Percentiles rank a stretch among this genome's conserved stretches.
Evolutionary conservation across 176 grass and related monocot genomes (phyloP).

Genomic region (Oryza longistaminata): DNA sequence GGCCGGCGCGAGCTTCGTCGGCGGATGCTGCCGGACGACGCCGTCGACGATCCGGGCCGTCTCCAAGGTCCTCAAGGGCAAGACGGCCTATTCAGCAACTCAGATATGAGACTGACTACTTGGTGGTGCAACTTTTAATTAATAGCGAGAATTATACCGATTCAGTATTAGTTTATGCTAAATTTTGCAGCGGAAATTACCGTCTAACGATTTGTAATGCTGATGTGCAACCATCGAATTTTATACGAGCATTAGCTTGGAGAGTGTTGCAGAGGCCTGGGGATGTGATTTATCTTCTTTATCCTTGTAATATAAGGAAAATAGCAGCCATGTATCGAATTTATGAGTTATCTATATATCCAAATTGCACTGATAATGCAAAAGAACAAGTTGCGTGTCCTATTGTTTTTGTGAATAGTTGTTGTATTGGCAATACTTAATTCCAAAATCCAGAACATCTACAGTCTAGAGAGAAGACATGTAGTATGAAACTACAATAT

Average conservation of each 20-base stretch:
- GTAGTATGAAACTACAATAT: not conserved
- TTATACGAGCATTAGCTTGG: not conserved
- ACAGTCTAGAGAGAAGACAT: not conserved
- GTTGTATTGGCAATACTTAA: not conserved
- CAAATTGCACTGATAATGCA: not conserved
- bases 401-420: not conserved
- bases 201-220: not conserved
- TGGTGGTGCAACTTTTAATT: not conserved
- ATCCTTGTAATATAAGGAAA: not conserved
- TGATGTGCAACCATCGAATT: not conserved
- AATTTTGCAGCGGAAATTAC: not conserved
- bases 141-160: constrained; percentile 4
- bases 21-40: constrained; percentile 79
- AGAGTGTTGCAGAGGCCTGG: not conserved
- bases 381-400: not conserved
- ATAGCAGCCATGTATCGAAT: not conserved
- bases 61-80: constrained; percentile 56
- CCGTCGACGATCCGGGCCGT: constrained; percentile 65
- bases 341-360: not conserved
- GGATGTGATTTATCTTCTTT: not conserved
- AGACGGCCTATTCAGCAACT: not conserved
- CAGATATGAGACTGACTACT: not conserved
- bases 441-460: not conserved
- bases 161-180: not conserved
- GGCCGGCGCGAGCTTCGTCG: constrained; percentile 64